Base-by-base conservation (phyloP, 805 yeast genomes). In the Cyberlindnera euphorbiiphila region DNA sequence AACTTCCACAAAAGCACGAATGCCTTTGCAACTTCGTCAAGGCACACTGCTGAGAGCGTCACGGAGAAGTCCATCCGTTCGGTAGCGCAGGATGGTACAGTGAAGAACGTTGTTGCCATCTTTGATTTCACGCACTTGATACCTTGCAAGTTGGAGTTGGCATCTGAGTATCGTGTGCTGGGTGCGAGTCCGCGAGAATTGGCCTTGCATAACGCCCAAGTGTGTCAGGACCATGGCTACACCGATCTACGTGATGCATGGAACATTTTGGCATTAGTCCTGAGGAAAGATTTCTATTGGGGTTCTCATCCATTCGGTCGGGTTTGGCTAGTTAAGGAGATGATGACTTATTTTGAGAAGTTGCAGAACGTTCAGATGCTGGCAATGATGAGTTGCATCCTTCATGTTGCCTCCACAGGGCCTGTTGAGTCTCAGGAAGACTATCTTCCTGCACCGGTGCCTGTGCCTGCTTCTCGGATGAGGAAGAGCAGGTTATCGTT, bases 291-390 rank as follows among this genome's bases (percentile, higher is more conserved):
- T n/a, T 74, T 76, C 43, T 74, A 71, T 40, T 89, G 96, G 96
- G 91, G 91, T 0, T 61, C 72, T 5, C 94, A 85, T 56, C 89
- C 88, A 0, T 74, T 81, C 56, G 95, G 95, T 1, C 69, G 78
- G 26, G 49, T 68, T 10, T 76, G 86, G 84, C 62, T 86, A 16
- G 68, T 86, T 0, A 68, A 68, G 18, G 74, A 76, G 42, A 64
- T 87, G 26, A 66, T 89, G 52, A 53, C 57, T 1, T 80, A 81
- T 49, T 87, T 80, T 54, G 93, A 81, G 49, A 61, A 51, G 23
- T 53, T 67, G 28, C 77, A 80, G 2, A 82, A 91, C 51, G 61
- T 86, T 19, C 97, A 91, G 57, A 86, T 91, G 95, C 64, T 89
- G 17, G 96, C 95, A 1, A 84, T 85, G 87, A 60, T 88, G 47